A percentile compares a stretch with the other conserved stretches of the same genome.
Evolutionary conservation across 73 alveolate species (phyloP).

Genomic region (Symbiodinium natans): DNA sequence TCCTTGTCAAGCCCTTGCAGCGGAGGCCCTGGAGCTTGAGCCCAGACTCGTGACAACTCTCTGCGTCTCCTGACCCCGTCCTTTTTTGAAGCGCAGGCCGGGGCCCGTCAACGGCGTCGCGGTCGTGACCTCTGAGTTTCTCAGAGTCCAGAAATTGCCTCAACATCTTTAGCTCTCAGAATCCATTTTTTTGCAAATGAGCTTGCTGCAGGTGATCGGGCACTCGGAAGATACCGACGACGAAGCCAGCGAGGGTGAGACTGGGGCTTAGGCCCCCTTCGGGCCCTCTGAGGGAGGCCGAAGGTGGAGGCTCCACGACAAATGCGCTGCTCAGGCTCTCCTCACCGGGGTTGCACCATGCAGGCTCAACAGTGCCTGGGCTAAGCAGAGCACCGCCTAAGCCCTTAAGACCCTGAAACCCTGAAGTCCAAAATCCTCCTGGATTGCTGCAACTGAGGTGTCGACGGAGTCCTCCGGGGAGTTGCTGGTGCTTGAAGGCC

Average conservation of each 20-base stretch:
- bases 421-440: too few species aligned
- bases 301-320: not conserved
- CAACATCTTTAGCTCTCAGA: too few species aligned
- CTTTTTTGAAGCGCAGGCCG: not conserved
- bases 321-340: not conserved
- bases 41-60: too few species aligned
- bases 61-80: too few species aligned
- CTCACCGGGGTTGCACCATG: not conserved
- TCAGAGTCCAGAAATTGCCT: too few species aligned
- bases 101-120: not conserved
- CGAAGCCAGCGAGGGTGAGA: not conserved
- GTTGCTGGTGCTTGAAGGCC: not conserved
- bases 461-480: not conserved
- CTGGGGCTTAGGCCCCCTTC: not conserved
- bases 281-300: not conserved
- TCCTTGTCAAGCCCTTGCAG: not conserved
- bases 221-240: not conserved
- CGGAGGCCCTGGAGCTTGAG: not conserved
- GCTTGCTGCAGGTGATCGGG: not conserved
- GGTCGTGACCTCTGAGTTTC: not conserved
- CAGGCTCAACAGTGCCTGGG: not conserved
- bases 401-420: too few species aligned
- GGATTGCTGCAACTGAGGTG: too few species aligned
- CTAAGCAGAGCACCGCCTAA: too few species aligned
- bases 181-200: too few species aligned